Base-by-base conservation (phyloP, 805 yeast genomes). In the Wickerhamiella spandovensis region DNA sequence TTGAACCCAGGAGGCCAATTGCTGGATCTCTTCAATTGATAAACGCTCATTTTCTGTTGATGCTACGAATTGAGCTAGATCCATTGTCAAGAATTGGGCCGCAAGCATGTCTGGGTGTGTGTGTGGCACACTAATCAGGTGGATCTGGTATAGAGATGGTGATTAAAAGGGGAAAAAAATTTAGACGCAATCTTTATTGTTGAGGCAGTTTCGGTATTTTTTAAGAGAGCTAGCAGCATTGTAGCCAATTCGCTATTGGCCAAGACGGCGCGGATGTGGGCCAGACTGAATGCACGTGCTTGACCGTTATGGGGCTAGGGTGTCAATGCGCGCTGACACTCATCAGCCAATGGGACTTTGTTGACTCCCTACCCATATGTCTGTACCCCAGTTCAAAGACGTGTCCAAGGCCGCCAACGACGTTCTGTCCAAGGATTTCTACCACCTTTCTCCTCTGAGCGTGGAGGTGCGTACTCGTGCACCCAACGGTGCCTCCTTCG, bases 401-500 rank as follows among this genome's bases (percentile, higher is more conserved):
- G 84, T 92, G 65, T 82, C 94, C 67, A 89, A 88, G 75, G 79
- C 85, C 67, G 77, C 95, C 72, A 89, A 88, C 75, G 92, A 82
- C 72, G 79, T 92, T 63, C 78, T 92, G 67, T 76, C 78, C 73
- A 82, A 75, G 72, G 98, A 92, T 73, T 92, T 88, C 81, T 92
- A 76, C 82, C 97, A 92, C 76, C 73, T 77, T 60, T 72, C 90
- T 57, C 85, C 92, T 56, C 92, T 92, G 59, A 72, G 92, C 52
- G 77, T 92, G 59, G 95, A 86, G 66, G 80, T 90, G 64, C 84
- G 85, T 76, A 83, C 97, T 60, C 78, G 77, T 58, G 95, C 98
- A 62, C 95, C 96, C 68, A 90, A 88, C 69, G 97, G 97, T 63
- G 97, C 90, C 52, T 77, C 87, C 54, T 92, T 92, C 80, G 78